A percentile compares a stretch with the other conserved stretches of the same genome.
Evolutionary conservation across 1,284 basidiomycete species (phyloP).

Genomic region (Wallemia hederae): DNA sequence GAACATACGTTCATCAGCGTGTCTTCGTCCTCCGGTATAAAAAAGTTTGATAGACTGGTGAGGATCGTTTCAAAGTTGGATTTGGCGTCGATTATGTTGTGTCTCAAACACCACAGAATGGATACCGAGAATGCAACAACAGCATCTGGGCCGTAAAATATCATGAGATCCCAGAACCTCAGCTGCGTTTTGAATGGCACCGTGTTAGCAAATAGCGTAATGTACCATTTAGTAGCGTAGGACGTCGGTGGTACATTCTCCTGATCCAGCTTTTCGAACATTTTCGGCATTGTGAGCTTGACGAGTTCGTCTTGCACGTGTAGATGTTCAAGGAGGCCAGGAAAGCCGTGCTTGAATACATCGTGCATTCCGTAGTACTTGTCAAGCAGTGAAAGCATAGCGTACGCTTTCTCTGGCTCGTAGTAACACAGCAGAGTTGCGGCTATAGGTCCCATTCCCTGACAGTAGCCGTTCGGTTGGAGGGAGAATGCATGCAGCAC

Average conservation of each 20-base stretch:
- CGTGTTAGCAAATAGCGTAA: slow-evolving; percentile 79
- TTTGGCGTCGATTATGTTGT: slow-evolving; percentile 36
- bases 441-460: slow-evolving; percentile 95
- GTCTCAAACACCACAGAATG: slow-evolving; percentile 65
- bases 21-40: slow-evolving; percentile 65
- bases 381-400: slow-evolving; percentile 53
- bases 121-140: slow-evolving; percentile 58
- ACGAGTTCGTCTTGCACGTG: slow-evolving; percentile 74
- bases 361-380: slow-evolving; percentile 63
- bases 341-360: slow-evolving; percentile 81
- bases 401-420: slow-evolving; percentile 57
- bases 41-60: slow-evolving; percentile 64
- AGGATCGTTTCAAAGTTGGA: slow-evolving; percentile 79
- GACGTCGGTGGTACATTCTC: slow-evolving; percentile 72
- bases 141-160: slow-evolving; percentile 67
- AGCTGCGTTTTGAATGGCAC: slow-evolving; percentile 90
- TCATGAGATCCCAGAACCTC: slow-evolving; percentile 74
- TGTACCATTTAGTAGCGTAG: slow-evolving; percentile 98
- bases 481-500: slow-evolving; percentile 78
- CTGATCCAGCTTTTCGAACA: slow-evolving; percentile 56
- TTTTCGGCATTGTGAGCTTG: slow-evolving; percentile 53
- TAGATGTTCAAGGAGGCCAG: slow-evolving; percentile 73
- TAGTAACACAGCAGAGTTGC: slow-evolving; percentile 84
- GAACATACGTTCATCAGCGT: slow-evolving; percentile 23
- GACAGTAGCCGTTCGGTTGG: slow-evolving; percentile 75